Percentiles rank a stretch among this genome's conserved stretches.
phyloP scores from a whole-genome alignment of 2,329 filamentous ascomycete species.

The Colletotrichum musae region DNA sequence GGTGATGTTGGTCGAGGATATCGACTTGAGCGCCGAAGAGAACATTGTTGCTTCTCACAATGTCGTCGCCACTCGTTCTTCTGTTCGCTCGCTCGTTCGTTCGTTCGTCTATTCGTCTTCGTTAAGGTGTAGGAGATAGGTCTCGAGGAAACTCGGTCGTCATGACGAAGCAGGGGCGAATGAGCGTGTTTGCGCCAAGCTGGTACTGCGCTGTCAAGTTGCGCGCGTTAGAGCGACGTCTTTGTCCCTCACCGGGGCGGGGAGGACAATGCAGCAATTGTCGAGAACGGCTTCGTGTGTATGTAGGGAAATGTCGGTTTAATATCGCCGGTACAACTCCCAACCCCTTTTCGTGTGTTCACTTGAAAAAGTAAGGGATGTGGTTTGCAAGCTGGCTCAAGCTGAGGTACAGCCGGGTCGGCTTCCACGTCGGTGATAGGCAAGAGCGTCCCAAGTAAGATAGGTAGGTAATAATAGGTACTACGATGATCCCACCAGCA shows the following conservation, averaged over 20 bases:
- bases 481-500: slow-evolving; percentile 34
- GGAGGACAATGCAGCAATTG: slow-evolving; percentile 6
- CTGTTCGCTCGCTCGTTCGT: too few species aligned
- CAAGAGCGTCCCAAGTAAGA: slow-evolving; percentile 35
- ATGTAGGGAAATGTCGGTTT: not conserved
- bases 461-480: slow-evolving; percentile 23
- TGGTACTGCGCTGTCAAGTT: slow-evolving; percentile 21
- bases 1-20: slow-evolving; percentile 90
- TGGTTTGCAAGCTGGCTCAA: slow-evolving; percentile 14
- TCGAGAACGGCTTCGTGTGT: not conserved
- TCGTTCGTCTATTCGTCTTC: slow-evolving; percentile 34
- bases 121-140: slow-evolving; percentile 38
- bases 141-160: slow-evolving; percentile 40
- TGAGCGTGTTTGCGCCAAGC: slow-evolving; percentile 36
- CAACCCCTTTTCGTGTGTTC: not conserved
- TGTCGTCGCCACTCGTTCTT: too few species aligned
- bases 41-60: slow-evolving; percentile 72
- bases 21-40: slow-evolving; percentile 92
- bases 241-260: slow-evolving; percentile 24
- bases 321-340: not conserved
- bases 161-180: slow-evolving; percentile 39
- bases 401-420: slow-evolving; percentile 36
- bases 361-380: not conserved
- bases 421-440: slow-evolving; percentile 39
- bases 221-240: slow-evolving; percentile 3